Evolutionary conservation across 495 filamentous ascomycete species (phyloP).

Genomic region (Aspergillus coremiiformis): DNA sequence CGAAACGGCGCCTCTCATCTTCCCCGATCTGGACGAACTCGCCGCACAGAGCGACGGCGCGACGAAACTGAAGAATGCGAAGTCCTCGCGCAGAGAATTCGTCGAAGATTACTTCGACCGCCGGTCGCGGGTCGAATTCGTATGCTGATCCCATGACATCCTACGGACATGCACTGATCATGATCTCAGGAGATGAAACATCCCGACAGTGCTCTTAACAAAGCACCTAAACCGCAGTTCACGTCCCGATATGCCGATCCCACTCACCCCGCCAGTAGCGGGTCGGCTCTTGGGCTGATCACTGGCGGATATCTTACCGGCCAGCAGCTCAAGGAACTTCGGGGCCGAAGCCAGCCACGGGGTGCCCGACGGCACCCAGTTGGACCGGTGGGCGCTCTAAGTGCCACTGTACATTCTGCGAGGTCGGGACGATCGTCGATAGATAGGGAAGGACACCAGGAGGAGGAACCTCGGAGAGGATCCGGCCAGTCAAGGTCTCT

Average conservation of each 20-base stretch:
- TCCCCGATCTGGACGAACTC: constrained; percentile 43
- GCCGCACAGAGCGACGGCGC: constrained; percentile 22
- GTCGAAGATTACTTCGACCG: constrained; percentile 47
- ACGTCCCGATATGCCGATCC: constrained; percentile 49
- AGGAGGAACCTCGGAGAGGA: background rate
- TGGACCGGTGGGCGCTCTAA: background rate
- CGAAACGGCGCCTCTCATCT: constrained; percentile 47
- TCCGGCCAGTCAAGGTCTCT: background rate
- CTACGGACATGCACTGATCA: background rate
- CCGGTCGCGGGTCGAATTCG: constrained; percentile 47
- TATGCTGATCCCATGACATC: constrained; percentile 36
- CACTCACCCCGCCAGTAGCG: constrained; percentile 41
- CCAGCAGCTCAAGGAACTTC: constrained; percentile 4
- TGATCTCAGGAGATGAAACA: constrained; percentile 17
- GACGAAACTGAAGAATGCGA: constrained; percentile 24
- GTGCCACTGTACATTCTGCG: background rate
- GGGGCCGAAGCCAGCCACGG: background rate
- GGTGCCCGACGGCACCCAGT: background rate
- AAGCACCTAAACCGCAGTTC: constrained; percentile 27
- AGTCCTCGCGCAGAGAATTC: constrained; percentile 29
- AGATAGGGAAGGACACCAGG: background rate
- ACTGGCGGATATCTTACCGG: constrained; percentile 34
- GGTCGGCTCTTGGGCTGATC: constrained; percentile 28
- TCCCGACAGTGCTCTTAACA: constrained; percentile 22
- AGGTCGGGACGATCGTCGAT: background rate